Evolutionary conservation across 208 protist species (phyloP), one percentile per base, ranked within the genome.

Genomic region (Leishmania martiniquensis): DNA sequence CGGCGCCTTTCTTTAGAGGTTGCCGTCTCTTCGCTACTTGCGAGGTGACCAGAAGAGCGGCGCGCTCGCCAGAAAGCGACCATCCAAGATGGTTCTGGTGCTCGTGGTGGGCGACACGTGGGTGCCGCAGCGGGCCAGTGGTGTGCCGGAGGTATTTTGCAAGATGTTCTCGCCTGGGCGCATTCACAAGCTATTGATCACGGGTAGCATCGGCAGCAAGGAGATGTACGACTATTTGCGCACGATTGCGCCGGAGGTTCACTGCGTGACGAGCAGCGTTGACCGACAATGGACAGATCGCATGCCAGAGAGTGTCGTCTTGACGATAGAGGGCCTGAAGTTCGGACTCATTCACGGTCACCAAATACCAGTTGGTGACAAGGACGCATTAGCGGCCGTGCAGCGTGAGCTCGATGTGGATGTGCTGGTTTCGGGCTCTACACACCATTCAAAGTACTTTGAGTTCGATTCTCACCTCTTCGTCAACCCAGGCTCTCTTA

Each of bases 401-500:
- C 99, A 99, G 91, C 90, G 99, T 12, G 90, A 99, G 85, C 90
- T 99, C 20, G 97, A 99, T 83, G 97, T 98, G 45, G 99, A 99
- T 82, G 92, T 99, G 42, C 91, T 99, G 15, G 88, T 99, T 34
- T 81, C 93, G 10, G 99, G 98, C 29, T 93, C 95, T 37, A 99
- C 98, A 10, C 98, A 99, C 76, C 75, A 95, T 42, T 87, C 95
- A 20, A 91, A 95, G 62, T 87, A 96, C 22, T 98, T 91, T 60
- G 95, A 99, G 81, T 93, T 97, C 73, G 98, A 99, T 72, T 95
- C 93, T n/a, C 95, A 97, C 73, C 91, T 99, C 47, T 99, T 99
- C 71, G 83, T 99, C 25, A 99, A 99, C 77, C 99, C 99, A 13
- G 99, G 99, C 42, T 99, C 98, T 51, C 98, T 98, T n/a, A 99